Base-by-base conservation (phyloP, 768 basidiomycete genomes). In the Serendipita sp. region DNA sequence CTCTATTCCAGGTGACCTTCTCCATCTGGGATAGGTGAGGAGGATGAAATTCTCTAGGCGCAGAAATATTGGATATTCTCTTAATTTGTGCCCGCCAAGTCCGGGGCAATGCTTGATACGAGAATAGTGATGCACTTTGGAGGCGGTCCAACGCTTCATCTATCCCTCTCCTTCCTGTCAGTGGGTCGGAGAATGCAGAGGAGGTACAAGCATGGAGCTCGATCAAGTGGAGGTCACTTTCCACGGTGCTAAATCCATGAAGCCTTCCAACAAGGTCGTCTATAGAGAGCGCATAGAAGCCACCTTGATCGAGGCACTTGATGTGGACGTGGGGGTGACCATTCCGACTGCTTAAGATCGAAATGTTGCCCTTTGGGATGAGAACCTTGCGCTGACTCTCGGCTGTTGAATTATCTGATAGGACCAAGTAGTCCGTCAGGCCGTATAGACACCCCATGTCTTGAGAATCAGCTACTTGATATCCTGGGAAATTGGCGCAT, bases 191-290 rank as follows among this genome's bases (percentile, higher is more conserved):
- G 15, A 77, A 69, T 52, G 74, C 74, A 48, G 76, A 74, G n/a
- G 76, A 76, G 1, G 75, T 80, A 2, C 79, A 65, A 16, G 78
- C 77, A 48, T 82, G 81, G 15, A 82, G 71, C 62, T 78, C 78
- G 2, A 75, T 71, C 52, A 72, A 72, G 64, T 73, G 79, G 5
- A 80, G 70, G 45, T 69, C 69, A 65, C 70, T 72, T 1, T 65
- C 66, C 44, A 76, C 58, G n/a, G 68, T 72, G 2, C 56, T 67
- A 8, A 72, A 71, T 2, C 72, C 71, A 8, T 58, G 65, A 23
- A 77, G 68, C 45, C 71, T 69, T 1, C 74, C 72, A 3, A 78
- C 66, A 15, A 72, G 67, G 10, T 66, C 65, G 60, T 78, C 71
- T 2, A 77, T 63, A 1, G 38, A 56, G 47, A 75, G 78, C 11